Conservation (phyloP, 1,284 basidiomycete species). For the Rhodotorula sp. region DNA sequence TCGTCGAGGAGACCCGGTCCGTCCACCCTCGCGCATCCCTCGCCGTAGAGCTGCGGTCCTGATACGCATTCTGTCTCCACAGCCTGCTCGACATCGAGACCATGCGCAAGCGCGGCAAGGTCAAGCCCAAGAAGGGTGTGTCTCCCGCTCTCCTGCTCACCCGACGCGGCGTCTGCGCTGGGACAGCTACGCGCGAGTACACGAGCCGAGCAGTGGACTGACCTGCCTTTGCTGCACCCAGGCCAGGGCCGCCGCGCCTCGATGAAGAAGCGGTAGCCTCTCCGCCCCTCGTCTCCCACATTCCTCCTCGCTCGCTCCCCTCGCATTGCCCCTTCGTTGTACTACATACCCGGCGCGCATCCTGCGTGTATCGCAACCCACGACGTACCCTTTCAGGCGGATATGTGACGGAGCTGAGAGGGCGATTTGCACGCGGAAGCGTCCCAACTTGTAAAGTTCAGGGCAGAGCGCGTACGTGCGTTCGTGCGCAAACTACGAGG, state of each 20-base stretch:
- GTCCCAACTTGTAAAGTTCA: too few relatives aligned
- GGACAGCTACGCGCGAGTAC: too few relatives aligned
- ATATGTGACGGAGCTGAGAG: too few relatives aligned
- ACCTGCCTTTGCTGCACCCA: not conserved
- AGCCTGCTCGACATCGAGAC: constrained; percentile 40
- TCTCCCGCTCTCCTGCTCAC: not conserved
- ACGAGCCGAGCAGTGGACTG: rapidly evolving
- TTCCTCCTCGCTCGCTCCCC: not conserved
- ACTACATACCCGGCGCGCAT: not conserved
- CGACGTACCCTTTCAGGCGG: not conserved
- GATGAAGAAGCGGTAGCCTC: constrained; percentile 41
- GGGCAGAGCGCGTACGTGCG: too few relatives aligned
- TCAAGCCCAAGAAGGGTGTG: constrained; percentile 43
- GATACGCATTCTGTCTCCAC: not conserved
- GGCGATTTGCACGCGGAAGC: too few relatives aligned
- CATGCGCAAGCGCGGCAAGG: constrained; percentile 39
- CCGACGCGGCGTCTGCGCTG: too few relatives aligned
- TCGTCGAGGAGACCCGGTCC: constrained; percentile 38
- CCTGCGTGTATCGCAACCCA: not conserved
- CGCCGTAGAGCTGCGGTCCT: not conserved
- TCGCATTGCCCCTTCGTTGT: not conserved
- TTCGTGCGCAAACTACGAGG: too few relatives aligned
- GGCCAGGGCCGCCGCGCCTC: constrained; percentile 40
- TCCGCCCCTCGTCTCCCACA: not conserved
- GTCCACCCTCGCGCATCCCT: not conserved